A percentile compares a stretch with the other conserved stretches of the same genome.
Evolutionary conservation across 2,329 filamentous ascomycete species (phyloP).

Genomic region (Diaporthe vexans): DNA sequence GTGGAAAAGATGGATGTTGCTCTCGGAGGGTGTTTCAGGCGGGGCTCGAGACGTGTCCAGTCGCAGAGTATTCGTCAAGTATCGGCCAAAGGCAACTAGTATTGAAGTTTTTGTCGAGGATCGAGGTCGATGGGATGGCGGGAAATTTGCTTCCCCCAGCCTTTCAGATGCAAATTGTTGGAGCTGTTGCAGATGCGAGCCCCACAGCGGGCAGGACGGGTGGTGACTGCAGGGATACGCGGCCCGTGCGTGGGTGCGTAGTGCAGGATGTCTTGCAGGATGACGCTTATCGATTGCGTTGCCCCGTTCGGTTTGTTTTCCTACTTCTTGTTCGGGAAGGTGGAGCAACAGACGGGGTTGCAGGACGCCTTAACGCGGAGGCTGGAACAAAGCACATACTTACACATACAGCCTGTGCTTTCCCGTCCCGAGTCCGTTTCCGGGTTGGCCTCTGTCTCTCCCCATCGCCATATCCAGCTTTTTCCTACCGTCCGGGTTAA

Average conservation of each 20-base stretch:
- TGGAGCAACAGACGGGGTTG: constrained; percentile 35
- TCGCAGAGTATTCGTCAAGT: neutral
- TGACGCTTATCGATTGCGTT: constrained; percentile 38
- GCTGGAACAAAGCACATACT: constrained; percentile 10
- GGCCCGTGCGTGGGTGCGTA: neutral
- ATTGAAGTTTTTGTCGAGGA: neutral
- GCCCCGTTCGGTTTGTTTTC: constrained; percentile 35
- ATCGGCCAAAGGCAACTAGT: neutral
- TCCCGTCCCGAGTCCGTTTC: constrained; percentile 33
- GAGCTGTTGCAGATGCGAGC: constrained; percentile 25
- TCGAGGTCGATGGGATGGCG: neutral
- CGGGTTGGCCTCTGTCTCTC: constrained; percentile 17
- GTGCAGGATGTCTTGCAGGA: constrained; percentile 7
- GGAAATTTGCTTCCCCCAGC: constrained; percentile 37
- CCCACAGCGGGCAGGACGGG: constrained; percentile 6
- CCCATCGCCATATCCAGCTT: neutral
- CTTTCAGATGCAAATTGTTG: constrained; percentile 38
- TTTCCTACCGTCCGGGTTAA: constrained; percentile 51
- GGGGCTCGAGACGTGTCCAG: neutral
- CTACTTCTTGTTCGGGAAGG: constrained; percentile 26
- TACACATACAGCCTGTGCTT: constrained; percentile 28
- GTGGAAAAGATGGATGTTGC: neutral
- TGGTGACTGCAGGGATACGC: neutral
- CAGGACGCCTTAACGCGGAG: neutral
- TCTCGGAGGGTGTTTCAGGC: neutral